Evolutionary conservation across 208 protist species (phyloP).

Genomic region (Wallacemonas collosoma): DNA sequence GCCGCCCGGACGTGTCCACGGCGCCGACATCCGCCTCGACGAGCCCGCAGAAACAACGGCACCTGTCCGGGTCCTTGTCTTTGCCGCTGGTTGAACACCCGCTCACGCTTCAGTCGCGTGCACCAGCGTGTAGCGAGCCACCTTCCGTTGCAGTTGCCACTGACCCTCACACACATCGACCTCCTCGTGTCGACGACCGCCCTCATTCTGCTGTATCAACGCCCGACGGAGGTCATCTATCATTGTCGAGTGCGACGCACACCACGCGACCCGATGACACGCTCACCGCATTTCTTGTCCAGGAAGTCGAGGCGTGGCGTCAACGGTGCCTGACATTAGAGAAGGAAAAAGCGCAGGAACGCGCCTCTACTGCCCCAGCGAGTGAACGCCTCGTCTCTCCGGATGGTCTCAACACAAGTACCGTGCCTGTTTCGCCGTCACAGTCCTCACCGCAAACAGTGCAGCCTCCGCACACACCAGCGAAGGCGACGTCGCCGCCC

Average conservation of each 20-base stretch:
- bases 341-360: slow-evolving; percentile 15
- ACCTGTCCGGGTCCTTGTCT: too few relatives aligned
- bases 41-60: background rate
- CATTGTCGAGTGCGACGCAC: background rate
- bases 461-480: too few relatives aligned
- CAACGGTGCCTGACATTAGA: slow-evolving; percentile 42
- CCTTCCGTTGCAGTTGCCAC: too few relatives aligned
- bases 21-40: background rate
- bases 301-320: slow-evolving; percentile 52
- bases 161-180: too few relatives aligned
- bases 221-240: too few relatives aligned
- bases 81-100: too few relatives aligned
- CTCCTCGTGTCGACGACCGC: too few relatives aligned
- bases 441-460: background rate
- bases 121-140: too few relatives aligned
- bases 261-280: background rate
- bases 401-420: background rate
- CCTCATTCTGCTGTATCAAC: too few relatives aligned
- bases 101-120: too few relatives aligned
- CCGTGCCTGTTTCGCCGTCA: background rate
- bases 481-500: too few relatives aligned
- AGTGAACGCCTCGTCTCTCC: background rate
- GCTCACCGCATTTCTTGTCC: slow-evolving; percentile 24
- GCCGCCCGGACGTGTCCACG: background rate
- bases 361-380: too few relatives aligned